Evolutionary conservation across 2,329 filamentous ascomycete species (phyloP).

Genomic region (Sporothrix humicola): DNA sequence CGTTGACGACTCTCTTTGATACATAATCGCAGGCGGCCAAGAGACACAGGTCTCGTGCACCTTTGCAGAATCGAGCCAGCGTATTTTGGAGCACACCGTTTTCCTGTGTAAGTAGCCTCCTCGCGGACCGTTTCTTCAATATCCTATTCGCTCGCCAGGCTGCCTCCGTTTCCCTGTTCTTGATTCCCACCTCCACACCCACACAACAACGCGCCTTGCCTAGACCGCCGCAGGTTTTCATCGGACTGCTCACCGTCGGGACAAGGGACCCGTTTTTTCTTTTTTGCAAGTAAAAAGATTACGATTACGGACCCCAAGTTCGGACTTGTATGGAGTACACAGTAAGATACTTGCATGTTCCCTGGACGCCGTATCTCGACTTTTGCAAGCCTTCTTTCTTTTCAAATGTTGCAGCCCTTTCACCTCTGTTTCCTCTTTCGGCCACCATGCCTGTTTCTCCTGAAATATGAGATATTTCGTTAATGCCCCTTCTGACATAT

Average conservation of each 20-base stretch:
- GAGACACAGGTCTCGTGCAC: constrained; percentile 24
- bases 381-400: not conserved
- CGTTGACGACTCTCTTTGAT: not conserved
- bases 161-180: not conserved
- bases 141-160: constrained; percentile 12
- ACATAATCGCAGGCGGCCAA: constrained; percentile 7
- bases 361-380: not conserved
- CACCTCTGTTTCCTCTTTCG: too few relatives aligned
- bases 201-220: constrained; percentile 19
- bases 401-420: too few relatives aligned
- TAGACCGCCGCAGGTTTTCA: constrained; percentile 12
- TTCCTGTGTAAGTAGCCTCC: not conserved
- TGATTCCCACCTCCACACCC: not conserved
- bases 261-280: constrained; percentile 20
- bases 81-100: not conserved
- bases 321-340: not conserved
- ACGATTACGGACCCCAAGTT: constrained; percentile 3
- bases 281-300: not conserved
- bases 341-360: not conserved
- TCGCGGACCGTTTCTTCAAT: not conserved
- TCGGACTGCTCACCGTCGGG: constrained; percentile 5
- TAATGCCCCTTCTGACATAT: too few relatives aligned
- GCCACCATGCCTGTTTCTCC: too few relatives aligned
- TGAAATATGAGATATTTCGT: too few relatives aligned
- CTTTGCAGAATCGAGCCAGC: constrained; percentile 12